Evolutionary conservation across 768 basidiomycete genomes (phyloP).

Genomic region (Auricularia cornea): DNA sequence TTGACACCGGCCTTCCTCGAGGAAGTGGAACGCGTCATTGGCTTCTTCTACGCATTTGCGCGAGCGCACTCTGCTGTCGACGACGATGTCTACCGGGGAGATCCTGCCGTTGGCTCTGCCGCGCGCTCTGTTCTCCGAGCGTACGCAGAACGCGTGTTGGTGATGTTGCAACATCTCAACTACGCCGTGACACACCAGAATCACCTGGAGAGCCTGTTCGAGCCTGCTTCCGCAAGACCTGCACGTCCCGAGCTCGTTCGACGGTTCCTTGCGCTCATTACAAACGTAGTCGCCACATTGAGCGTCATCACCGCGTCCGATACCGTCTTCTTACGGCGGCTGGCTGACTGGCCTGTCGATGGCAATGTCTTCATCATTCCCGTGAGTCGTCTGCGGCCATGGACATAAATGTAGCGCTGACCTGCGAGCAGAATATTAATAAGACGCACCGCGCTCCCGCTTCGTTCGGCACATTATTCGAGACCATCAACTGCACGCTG

Average conservation of each 20-base stretch:
- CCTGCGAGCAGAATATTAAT: slow-evolving; percentile 63
- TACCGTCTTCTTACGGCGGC: slow-evolving; percentile 43
- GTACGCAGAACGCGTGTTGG: slow-evolving; percentile 59
- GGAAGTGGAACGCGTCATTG: slow-evolving; percentile 74
- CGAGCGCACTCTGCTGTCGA: slow-evolving; percentile 38
- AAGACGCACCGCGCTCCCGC: slow-evolving; percentile 75
- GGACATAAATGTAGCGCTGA: too few species aligned
- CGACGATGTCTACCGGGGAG: slow-evolving; percentile 22
- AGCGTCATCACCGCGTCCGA: slow-evolving; percentile 65
- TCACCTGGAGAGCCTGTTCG: slow-evolving; percentile 71
- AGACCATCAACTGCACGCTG: slow-evolving; percentile 68
- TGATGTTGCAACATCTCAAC: slow-evolving; percentile 79
- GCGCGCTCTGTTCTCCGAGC: slow-evolving; percentile 57
- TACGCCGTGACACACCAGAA: slow-evolving; percentile 89
- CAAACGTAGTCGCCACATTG: slow-evolving; percentile 61
- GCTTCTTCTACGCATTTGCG: slow-evolving; percentile 70
- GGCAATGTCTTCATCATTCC: slow-evolving; percentile 60
- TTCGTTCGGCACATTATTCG: slow-evolving; percentile 80
- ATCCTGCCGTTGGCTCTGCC: slow-evolving; percentile 29
- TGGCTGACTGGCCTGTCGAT: slow-evolving; percentile 63
- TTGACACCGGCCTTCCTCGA: slow-evolving; percentile 71
- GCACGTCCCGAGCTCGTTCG: slow-evolving; percentile 61
- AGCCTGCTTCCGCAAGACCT: slow-evolving; percentile 59
- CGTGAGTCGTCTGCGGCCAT: slow-evolving; percentile 45
- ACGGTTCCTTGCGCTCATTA: slow-evolving; percentile 59